Conservation (phyloP, 345 rosid species). For the Eucalyptus grandis region DNA sequence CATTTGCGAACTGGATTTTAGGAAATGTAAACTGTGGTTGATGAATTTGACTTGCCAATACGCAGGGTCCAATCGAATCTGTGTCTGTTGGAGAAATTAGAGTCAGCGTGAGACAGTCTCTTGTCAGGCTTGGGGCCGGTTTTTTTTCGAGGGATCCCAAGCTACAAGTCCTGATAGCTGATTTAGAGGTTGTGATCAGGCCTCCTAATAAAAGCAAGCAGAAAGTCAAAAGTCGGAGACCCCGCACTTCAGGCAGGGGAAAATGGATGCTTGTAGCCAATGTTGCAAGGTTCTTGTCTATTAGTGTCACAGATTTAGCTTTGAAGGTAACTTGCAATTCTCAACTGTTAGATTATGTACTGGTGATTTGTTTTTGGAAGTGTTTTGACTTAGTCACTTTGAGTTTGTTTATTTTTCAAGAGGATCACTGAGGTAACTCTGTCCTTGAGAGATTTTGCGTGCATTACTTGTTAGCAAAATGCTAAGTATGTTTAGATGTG, state of each 20-base stretch:
- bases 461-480: not conserved
- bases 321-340: conserved; percentile 47
- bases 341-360: not conserved
- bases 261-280: conserved; percentile 93
- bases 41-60: conserved; percentile 4
- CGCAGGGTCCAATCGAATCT: conserved; percentile 93
- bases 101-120: conserved; percentile 81
- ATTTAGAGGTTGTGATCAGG: conserved; percentile 79
- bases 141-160: conserved; percentile 88
- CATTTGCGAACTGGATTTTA: not conserved
- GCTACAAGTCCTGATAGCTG: conserved; percentile 72
- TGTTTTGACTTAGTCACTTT: not conserved
- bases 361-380: not conserved
- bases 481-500: not conserved
- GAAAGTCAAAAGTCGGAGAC: conserved; percentile 38
- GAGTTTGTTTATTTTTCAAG: not conserved
- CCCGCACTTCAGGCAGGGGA: conserved; percentile 58
- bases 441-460: not conserved
- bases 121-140: conserved; percentile 90
- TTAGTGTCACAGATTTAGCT: conserved; percentile 75
- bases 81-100: conserved; percentile 85
- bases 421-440: not conserved
- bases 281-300: conserved; percentile 78
- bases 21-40: not conserved
- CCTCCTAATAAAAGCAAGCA: conserved; percentile 39